Evolutionary conservation across 1,284 basidiomycete species (phyloP).

Genomic region (Xerocomus alliaceus): DNA sequence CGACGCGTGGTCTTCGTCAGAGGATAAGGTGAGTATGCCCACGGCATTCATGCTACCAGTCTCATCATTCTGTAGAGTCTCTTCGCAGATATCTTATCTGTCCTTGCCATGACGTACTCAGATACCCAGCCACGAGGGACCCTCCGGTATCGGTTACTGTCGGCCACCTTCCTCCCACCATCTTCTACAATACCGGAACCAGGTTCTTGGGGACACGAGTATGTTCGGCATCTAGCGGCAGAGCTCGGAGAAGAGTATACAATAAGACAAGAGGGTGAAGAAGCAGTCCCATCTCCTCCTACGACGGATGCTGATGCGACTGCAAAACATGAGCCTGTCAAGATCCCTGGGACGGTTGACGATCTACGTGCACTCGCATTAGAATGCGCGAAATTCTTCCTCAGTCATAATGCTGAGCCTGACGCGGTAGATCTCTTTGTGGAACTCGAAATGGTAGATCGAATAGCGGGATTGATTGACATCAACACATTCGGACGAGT

Average conservation of each 20-base stretch:
- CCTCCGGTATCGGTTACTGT: slow-evolving; percentile 87
- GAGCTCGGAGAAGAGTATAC: slow-evolving; percentile 96
- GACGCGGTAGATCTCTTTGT: slow-evolving; percentile 97
- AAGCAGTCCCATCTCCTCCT: slow-evolving; percentile 36
- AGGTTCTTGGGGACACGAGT: slow-evolving; percentile 98
- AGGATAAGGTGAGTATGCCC: slow-evolving; percentile 70
- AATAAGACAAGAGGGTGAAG: slow-evolving; percentile 59
- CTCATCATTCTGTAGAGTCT: slow-evolving; percentile 65
- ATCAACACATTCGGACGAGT: slow-evolving; percentile 90
- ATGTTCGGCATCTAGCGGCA: slow-evolving; percentile 95
- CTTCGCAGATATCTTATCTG: slow-evolving; percentile 98
- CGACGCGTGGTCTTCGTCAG: slow-evolving; percentile 79
- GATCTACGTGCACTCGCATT: slow-evolving; percentile 82
- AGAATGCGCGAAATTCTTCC: slow-evolving; percentile 89
- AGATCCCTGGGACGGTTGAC: slow-evolving; percentile 62
- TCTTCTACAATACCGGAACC: slow-evolving; percentile 81
- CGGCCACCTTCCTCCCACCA: slow-evolving; percentile 71
- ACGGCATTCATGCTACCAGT: not conserved
- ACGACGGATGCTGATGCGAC: slow-evolving; percentile 42
- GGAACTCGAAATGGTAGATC: slow-evolving; percentile 91
- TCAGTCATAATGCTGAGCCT: slow-evolving; percentile 96
- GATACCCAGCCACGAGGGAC: slow-evolving; percentile 95
- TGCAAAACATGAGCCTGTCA: slow-evolving; percentile 39
- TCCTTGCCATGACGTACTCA: slow-evolving; percentile 99
- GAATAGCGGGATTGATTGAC: slow-evolving; percentile 80